Evolutionary conservation across 2,329 filamentous ascomycete species (phyloP).

Genomic region (Xylariales sp.): DNA sequence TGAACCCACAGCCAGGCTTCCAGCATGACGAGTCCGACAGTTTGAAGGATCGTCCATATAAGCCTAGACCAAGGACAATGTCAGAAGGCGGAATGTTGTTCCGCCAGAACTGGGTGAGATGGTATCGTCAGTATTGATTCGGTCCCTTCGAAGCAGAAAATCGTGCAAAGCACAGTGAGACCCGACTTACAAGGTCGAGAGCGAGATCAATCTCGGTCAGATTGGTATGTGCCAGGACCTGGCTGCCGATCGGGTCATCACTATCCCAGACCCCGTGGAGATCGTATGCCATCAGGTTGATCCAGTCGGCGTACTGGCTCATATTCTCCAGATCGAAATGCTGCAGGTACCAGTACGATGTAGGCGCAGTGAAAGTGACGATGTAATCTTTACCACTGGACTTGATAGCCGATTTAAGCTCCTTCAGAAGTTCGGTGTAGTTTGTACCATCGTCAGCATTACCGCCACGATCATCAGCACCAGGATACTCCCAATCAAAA

Average conservation of each 20-base stretch:
- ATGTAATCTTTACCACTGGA: background rate
- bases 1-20: constrained; percentile 5
- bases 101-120: constrained; percentile 43
- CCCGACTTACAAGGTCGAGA: constrained; percentile 31
- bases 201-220: constrained; percentile 40
- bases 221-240: constrained; percentile 38
- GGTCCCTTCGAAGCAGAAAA: too few species aligned
- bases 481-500: constrained; percentile 18
- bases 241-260: constrained; percentile 22
- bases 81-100: constrained; percentile 36
- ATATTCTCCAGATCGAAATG: constrained; percentile 11
- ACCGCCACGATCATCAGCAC: constrained; percentile 15
- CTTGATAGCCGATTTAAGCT: constrained; percentile 24
- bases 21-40: constrained; percentile 20
- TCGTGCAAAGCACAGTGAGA: background rate
- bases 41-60: constrained; percentile 35
- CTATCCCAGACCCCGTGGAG: constrained; percentile 38
- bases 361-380: constrained; percentile 10
- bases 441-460: constrained; percentile 12
- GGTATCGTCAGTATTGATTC: too few species aligned
- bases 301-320: constrained; percentile 21
- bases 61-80: constrained; percentile 39
- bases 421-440: constrained; percentile 32
- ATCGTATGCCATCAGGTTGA: constrained; percentile 35
- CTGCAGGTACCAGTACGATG: constrained; percentile 13